Conservation (phyloP, 2,329 filamentous ascomycete species). For the Cordyceps cateniannulata region DNA sequence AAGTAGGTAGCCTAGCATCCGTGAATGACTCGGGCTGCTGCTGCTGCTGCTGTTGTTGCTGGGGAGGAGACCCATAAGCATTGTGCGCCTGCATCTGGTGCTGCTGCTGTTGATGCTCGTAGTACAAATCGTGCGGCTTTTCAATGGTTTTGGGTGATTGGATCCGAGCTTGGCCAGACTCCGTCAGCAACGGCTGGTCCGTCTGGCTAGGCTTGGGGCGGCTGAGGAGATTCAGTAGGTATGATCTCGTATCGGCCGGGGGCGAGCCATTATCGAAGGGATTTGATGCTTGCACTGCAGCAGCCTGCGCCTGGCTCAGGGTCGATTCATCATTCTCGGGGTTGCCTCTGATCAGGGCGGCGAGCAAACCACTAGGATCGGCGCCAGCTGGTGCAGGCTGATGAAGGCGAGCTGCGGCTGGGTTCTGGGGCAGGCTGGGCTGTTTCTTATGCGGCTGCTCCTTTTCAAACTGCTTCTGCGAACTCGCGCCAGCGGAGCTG, state of each 20-base stretch:
- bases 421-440: slow-evolving; percentile 12
- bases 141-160: slow-evolving; percentile 40
- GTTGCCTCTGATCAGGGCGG: slow-evolving; percentile 54
- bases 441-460: slow-evolving; percentile 16
- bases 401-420: slow-evolving; percentile 39
- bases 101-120: slow-evolving; percentile 26
- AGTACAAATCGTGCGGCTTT: slow-evolving; percentile 22
- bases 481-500: slow-evolving; percentile 23
- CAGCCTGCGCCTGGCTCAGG: slow-evolving; percentile 18
- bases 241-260: slow-evolving; percentile 69
- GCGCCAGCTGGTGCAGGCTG: slow-evolving; percentile 50
- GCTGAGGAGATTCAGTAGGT: slow-evolving; percentile 80
- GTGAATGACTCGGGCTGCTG: slow-evolving; percentile 14
- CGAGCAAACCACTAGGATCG: slow-evolving; percentile 52
- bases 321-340: slow-evolving; percentile 40
- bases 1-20: not conserved
- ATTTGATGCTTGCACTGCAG: slow-evolving; percentile 21
- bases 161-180: slow-evolving; percentile 31
- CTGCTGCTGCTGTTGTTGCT: slow-evolving; percentile 10
- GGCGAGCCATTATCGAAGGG: slow-evolving; percentile 45
- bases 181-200: slow-evolving; percentile 36
- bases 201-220: slow-evolving; percentile 62
- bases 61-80: not conserved
- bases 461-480: slow-evolving; percentile 17
- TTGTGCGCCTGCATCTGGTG: slow-evolving; percentile 17